These are phyloP conservation scores for Elongisporangium senticosum DNA, from an alignment of 352 stramenopile species.

Conservation along the genomic window DNA sequence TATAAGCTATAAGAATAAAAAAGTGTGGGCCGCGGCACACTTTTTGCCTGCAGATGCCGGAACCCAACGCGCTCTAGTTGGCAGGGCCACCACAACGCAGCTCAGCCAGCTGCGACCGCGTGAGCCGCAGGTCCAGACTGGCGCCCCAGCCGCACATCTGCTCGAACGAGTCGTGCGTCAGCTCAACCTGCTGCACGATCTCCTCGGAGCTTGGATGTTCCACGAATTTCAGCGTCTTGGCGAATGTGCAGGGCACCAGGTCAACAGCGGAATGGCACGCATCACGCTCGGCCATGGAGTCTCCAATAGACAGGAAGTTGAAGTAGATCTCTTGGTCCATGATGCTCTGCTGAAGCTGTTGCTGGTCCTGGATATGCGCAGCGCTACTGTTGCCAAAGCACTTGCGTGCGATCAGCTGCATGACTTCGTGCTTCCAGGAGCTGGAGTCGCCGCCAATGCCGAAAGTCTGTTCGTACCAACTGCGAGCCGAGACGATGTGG, in stretches of 20 bases:
- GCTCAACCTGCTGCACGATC: slow-evolving; percentile 78
- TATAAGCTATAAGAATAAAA: background rate
- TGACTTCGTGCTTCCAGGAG: slow-evolving; percentile 82
- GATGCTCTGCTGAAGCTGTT: slow-evolving; percentile 4
- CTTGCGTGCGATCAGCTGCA: slow-evolving; percentile 82
- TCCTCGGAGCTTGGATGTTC: slow-evolving; percentile 75
- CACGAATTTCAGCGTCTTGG: slow-evolving; percentile 86
- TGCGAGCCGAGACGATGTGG: slow-evolving; percentile 81
- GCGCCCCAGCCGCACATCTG: slow-evolving; percentile 79
- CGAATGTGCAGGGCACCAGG: slow-evolving; percentile 58
- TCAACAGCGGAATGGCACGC: slow-evolving; percentile 70
- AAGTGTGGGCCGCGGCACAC: background rate
- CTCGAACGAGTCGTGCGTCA: slow-evolving; percentile 81
- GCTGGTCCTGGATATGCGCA: slow-evolving; percentile 8
- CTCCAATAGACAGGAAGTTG: slow-evolving; percentile 77
- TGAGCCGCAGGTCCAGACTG: slow-evolving; percentile 73
- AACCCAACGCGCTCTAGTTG: background rate
- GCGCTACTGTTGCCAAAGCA: slow-evolving; percentile 39
- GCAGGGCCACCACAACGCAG: slow-evolving; percentile 27
- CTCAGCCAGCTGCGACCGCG: slow-evolving; percentile 67
- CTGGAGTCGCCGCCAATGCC: slow-evolving; percentile 70
- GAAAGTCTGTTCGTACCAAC: slow-evolving; percentile 85
- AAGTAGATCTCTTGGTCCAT: slow-evolving; percentile 39
- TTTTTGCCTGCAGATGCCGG: background rate
- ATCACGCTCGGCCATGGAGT: slow-evolving; percentile 85